Evolutionary conservation across 306 rosid genomes (phyloP).

Genomic region (Lablab purpureus): DNA sequence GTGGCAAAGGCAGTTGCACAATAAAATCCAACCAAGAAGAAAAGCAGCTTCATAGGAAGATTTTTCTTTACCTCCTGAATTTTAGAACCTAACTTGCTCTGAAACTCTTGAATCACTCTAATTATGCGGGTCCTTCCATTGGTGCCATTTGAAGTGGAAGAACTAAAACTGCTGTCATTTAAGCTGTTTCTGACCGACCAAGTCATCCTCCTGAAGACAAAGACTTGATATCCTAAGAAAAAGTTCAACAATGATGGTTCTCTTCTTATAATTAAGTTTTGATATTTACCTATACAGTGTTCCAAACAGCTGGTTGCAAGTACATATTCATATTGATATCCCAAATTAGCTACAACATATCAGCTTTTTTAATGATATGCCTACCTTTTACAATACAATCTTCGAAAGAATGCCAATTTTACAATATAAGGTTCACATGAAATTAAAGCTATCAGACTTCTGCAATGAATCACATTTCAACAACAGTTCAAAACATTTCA

Average conservation of each 20-base stretch:
- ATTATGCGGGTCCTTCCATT: conserved; percentile 78
- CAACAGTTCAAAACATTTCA: background rate
- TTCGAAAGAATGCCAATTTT: background rate
- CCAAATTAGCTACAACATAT: background rate
- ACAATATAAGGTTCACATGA: background rate
- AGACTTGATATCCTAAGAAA: conserved; percentile 33
- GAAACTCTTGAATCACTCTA: conserved; percentile 72
- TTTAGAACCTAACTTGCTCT: conserved; percentile 63
- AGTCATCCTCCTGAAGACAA: conserved; percentile 63
- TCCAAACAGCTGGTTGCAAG: conserved; percentile 22
- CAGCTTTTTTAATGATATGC: background rate
- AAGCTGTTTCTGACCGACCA: conserved; percentile 71
- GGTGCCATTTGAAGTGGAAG: conserved; percentile 63
- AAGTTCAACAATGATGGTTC: conserved; percentile 1
- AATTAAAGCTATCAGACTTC: conserved; percentile 6
- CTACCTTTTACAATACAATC: background rate
- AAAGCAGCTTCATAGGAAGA: conserved; percentile 76
- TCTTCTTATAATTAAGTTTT: background rate
- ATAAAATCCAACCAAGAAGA: conserved; percentile 89
- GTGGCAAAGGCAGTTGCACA: conserved; percentile 96
- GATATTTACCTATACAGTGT: conserved; percentile 20
- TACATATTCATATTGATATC: conserved; percentile 16
- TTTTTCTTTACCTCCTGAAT: conserved; percentile 72
- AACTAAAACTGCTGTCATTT: conserved; percentile 62
- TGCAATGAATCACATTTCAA: conserved; percentile 9